phyloP scores from a whole-genome alignment of 352 stramenopile species.

The Phytophthora tubulina region DNA sequence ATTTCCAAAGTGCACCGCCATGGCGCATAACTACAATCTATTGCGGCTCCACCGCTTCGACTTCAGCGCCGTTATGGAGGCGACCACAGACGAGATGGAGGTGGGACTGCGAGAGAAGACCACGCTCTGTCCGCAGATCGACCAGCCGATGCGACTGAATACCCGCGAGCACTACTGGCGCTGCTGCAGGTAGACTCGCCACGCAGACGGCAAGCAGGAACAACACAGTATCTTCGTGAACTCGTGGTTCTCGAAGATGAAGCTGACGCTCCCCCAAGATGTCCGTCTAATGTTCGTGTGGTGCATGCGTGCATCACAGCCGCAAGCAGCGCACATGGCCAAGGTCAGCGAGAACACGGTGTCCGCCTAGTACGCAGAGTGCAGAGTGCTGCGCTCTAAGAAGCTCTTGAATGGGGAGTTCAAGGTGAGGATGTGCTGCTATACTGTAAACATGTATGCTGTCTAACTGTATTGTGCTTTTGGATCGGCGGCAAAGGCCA shows the following conservation, averaged over 20 bases:
- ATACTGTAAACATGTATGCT: not conserved
- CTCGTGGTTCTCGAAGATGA: slow-evolving; percentile 13
- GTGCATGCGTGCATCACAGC: not conserved
- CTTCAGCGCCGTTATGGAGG: slow-evolving; percentile 20
- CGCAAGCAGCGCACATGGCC: slow-evolving; percentile 13
- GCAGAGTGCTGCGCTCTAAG: slow-evolving; percentile 10
- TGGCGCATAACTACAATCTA: slow-evolving; percentile 13
- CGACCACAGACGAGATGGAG: slow-evolving; percentile 5
- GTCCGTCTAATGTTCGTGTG: slow-evolving; percentile 10
- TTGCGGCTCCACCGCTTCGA: slow-evolving; percentile 2
- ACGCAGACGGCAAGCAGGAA: slow-evolving; percentile 1
- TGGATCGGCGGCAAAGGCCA: slow-evolving; percentile 17
- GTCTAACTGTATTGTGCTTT: not conserved
- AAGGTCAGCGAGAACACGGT: slow-evolving; percentile 5
- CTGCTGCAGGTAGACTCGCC: not conserved
- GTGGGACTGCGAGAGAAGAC: slow-evolving; percentile 9
- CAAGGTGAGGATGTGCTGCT: slow-evolving; percentile 9
- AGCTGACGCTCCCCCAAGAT: slow-evolving; percentile 2
- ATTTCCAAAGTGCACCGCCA: slow-evolving; percentile 6
- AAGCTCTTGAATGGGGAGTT: slow-evolving; percentile 7
- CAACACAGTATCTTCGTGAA: slow-evolving; percentile 9
- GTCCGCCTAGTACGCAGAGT: slow-evolving; percentile 18
- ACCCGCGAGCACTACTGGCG: not conserved
- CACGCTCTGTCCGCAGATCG: slow-evolving; percentile 4
- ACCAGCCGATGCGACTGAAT: slow-evolving; percentile 8